phyloP scores from a whole-genome alignment of 2,329 filamentous ascomycete genomes.

The Ascochyta pisi region DNA sequence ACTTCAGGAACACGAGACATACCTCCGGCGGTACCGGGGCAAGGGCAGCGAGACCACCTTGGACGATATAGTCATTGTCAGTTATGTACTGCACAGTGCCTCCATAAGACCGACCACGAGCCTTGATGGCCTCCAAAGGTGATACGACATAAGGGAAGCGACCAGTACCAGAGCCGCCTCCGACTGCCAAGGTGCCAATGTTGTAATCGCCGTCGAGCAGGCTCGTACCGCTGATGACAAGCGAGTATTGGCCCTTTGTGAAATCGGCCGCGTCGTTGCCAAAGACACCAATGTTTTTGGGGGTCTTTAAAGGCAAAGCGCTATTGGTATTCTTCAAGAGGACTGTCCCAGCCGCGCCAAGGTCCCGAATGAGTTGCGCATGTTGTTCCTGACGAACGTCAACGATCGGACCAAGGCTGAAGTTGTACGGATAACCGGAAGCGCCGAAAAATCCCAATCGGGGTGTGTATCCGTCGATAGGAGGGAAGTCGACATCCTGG shows the following conservation, averaged over 20 bases:
- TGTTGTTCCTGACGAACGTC: conserved; percentile 51
- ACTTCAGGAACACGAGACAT: conserved; percentile 65
- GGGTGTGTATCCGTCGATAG: conserved; percentile 41
- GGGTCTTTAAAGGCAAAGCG: conserved; percentile 59
- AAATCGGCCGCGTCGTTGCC: conserved; percentile 56
- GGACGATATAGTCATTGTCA: conserved; percentile 47
- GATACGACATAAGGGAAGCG: conserved; percentile 49
- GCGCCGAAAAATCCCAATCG: conserved; percentile 27
- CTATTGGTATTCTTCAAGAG: conserved; percentile 58
- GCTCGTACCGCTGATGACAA: conserved; percentile 1
- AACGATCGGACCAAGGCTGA: conserved; percentile 41
- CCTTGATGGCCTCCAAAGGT: conserved; percentile 52
- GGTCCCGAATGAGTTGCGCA: conserved; percentile 46
- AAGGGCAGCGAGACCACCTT: conserved; percentile 29
- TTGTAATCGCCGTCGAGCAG: conserved; percentile 35
- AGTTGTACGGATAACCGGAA: conserved; percentile 37
- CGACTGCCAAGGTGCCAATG: conserved; percentile 53
- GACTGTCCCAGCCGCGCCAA: conserved; percentile 52
- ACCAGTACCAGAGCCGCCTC: conserved; percentile 53
- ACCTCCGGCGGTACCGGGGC: conserved; percentile 52
- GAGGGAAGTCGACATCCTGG: conserved; percentile 48
- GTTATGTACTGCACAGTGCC: conserved; percentile 56
- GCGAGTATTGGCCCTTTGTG: conserved; percentile 55
- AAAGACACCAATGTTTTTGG: conserved; percentile 56
- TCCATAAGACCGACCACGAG: conserved; percentile 29